These are phyloP conservation scores for Daldinia decipiens DNA, from an alignment of 495 filamentous ascomycete species.

Conservation along the genomic window DNA sequence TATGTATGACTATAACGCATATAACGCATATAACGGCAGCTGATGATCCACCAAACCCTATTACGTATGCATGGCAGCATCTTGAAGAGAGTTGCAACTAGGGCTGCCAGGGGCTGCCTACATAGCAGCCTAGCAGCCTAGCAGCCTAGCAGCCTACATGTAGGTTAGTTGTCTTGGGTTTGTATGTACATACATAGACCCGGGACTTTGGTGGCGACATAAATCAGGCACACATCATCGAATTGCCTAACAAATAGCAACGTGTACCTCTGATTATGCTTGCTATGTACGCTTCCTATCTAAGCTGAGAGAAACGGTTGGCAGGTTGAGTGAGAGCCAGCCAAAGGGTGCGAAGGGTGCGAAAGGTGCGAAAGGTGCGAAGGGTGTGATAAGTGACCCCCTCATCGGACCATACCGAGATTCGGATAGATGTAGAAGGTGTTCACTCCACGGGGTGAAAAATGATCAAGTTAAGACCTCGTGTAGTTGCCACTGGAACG, in stretches of 20 bases:
- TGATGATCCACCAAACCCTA: slow-evolving; percentile 7
- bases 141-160: no score
- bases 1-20: no score
- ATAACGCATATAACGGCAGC: slow-evolving; percentile 18
- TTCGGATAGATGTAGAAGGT: slow-evolving; percentile 29
- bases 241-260: slow-evolving; percentile 22
- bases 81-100: slow-evolving; percentile 1
- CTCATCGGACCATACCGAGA: slow-evolving; percentile 40
- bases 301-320: slow-evolving; percentile 25
- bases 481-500: slow-evolving; percentile 29
- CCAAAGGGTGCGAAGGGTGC: slow-evolving; percentile 13
- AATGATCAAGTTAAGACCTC: neutral
- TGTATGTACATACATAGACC: no score
- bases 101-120: neutral
- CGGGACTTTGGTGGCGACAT: slow-evolving; percentile 29
- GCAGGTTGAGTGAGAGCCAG: slow-evolving; percentile 12
- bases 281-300: slow-evolving; percentile 7
- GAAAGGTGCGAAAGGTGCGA: slow-evolving; percentile 4
- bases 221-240: slow-evolving; percentile 33
- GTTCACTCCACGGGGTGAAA: slow-evolving; percentile 14
- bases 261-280: slow-evolving; percentile 12
- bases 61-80: slow-evolving; percentile 32
- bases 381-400: neutral
- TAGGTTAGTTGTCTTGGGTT: slow-evolving; percentile 6
- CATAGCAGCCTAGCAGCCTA: no score